These are phyloP conservation scores for Verticillium albo-atrum DNA, from an alignment of 2,329 filamentous ascomycete genomes.

Conservation along the genomic window DNA sequence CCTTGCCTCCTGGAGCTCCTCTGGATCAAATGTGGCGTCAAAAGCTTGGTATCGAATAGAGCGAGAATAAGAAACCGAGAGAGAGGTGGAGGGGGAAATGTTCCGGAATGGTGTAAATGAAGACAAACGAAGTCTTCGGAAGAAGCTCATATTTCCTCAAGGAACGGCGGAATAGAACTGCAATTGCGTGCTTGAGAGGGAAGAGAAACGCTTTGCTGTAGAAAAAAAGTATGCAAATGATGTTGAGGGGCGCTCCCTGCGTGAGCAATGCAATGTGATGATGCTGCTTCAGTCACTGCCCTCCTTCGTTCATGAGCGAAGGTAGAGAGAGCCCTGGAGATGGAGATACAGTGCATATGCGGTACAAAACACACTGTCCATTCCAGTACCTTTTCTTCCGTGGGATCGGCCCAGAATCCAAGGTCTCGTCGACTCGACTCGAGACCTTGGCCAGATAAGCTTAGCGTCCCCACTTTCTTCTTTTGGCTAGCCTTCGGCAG, in stretches of 20 bases:
- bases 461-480: background rate
- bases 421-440: no score
- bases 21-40: slow-evolving; percentile 44
- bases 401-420: no score
- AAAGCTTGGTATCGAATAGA: slow-evolving; percentile 38
- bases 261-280: no score
- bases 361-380: no score
- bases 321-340: no score
- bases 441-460: background rate
- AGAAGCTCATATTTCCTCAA: background rate
- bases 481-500: background rate
- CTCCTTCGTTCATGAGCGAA: no score
- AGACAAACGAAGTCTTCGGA: background rate
- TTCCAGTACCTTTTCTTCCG: no score
- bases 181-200: background rate
- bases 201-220: background rate
- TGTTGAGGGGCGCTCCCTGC: no score
- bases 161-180: background rate
- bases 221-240: no score
- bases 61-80: background rate
- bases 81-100: background rate
- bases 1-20: slow-evolving; percentile 45
- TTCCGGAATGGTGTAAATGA: background rate
- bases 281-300: no score
- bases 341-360: no score